Evolutionary conservation across 176 grass and related monocot genomes (phyloP).

Genomic region (Oryza meyeriana): DNA sequence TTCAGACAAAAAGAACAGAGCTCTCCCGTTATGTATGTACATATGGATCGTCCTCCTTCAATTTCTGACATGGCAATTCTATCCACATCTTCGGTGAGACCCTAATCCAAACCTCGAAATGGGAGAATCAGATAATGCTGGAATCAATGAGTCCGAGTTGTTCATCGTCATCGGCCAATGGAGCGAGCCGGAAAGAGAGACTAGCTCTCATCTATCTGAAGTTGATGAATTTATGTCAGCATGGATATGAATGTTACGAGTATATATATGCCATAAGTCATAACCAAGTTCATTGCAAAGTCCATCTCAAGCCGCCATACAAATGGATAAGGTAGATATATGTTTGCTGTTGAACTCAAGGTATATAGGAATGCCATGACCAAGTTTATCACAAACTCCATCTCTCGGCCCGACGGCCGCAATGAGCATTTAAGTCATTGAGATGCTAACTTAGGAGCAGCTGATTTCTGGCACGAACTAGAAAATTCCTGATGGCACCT

Average conservation of each 20-base stretch:
- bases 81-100: not conserved
- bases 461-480: not conserved
- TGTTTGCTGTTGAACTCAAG: not conserved
- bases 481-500: not conserved
- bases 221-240: not conserved
- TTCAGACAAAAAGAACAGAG: not conserved
- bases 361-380: not conserved
- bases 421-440: not conserved
- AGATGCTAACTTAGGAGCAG: not conserved
- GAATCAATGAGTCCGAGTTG: conserved; percentile 2
- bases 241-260: not conserved
- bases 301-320: not conserved
- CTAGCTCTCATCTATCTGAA: not conserved
- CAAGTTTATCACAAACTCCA: conserved; percentile 12
- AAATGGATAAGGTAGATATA: not conserved
- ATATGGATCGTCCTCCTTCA: not conserved
- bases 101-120: conserved; percentile 7
- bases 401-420: not conserved
- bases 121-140: conserved; percentile 29
- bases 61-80: conserved; percentile 26
- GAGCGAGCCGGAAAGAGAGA: not conserved
- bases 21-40: not conserved
- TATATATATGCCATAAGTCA: not conserved
- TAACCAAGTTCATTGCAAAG: not conserved
- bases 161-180: not conserved